Percentiles rank a stretch among this genome's conserved stretches.
These are phyloP conservation scores for Ganoderma meredithae DNA, from an alignment of 1,284 basidiomycete genomes.

Conservation along the genomic window DNA sequence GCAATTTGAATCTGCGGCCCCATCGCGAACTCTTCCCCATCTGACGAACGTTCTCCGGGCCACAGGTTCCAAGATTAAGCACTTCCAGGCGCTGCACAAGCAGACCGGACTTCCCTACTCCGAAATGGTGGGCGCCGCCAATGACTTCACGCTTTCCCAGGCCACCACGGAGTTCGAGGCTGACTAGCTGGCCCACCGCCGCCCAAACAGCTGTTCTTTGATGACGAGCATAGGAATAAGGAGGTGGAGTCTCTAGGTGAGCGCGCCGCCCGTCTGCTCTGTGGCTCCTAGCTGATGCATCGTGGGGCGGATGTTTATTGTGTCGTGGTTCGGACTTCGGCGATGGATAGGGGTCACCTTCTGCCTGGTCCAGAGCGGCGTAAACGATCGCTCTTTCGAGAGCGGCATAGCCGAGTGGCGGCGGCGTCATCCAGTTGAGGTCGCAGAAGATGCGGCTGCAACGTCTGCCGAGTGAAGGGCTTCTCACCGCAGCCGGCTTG, in stretches of 20 bases:
- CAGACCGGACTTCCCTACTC: slow-evolving; percentile 84
- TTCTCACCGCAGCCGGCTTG: too few species aligned
- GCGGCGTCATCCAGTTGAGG: slow-evolving; percentile 47
- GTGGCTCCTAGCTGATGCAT: slow-evolving; percentile 16
- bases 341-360: slow-evolving; percentile 74
- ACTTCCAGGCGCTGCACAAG: slow-evolving; percentile 81
- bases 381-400: slow-evolving; percentile 64
- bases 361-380: slow-evolving; percentile 58
- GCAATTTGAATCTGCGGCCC: neutral
- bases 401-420: slow-evolving; percentile 71
- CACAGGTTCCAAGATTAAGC: slow-evolving; percentile 80
- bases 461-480: neutral
- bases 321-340: neutral
- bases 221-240: slow-evolving; percentile 80
- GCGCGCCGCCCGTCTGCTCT: slow-evolving; percentile 29
- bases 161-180: neutral
- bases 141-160: slow-evolving; percentile 6
- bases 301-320: slow-evolving; percentile 3
- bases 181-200: neutral
- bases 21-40: neutral
- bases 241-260: slow-evolving; percentile 78
- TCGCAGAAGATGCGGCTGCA: slow-evolving; percentile 37
- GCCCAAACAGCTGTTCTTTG: slow-evolving; percentile 75
- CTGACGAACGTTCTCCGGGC: slow-evolving; percentile 7
- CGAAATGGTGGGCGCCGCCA: slow-evolving; percentile 70